Conservation (phyloP, 2,329 filamentous ascomycete genomes). For the Teratosphaeriaceae sp. region DNA sequence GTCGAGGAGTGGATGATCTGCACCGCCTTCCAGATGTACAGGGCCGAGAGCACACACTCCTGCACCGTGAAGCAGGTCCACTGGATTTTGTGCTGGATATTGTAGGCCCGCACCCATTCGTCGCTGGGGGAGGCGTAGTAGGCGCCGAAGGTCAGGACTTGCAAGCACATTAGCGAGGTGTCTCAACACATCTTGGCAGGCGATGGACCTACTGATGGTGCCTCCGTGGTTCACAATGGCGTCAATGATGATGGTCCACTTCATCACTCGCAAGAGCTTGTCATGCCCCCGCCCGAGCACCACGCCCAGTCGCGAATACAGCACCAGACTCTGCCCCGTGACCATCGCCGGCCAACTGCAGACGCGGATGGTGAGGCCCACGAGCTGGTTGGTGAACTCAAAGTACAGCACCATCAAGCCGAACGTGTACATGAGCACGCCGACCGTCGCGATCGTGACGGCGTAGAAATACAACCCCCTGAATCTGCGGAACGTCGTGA, state of each 20-base stretch:
- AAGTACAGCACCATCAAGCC: conserved; percentile 23
- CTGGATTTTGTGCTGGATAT: conserved; percentile 36
- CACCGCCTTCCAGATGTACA: conserved; percentile 18
- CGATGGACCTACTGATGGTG: conserved; percentile 29
- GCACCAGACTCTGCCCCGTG: conserved; percentile 53
- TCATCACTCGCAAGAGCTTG: conserved; percentile 40
- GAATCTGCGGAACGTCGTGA: conserved; percentile 39
- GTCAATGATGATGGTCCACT: conserved; percentile 52
- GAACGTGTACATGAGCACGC: conserved; percentile 38
- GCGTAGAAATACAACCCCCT: conserved; percentile 44
- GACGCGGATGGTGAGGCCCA: conserved; percentile 17
- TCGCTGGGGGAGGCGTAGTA: conserved; percentile 29
- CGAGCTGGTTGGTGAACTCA: conserved; percentile 1
- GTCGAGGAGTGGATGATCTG: conserved; percentile 3
- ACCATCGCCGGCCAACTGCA: conserved; percentile 52
- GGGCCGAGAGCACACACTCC: conserved; percentile 25
- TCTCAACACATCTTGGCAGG: background rate
- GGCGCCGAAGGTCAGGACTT: conserved; percentile 47
- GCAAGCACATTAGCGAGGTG: background rate
- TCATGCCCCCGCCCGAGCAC: conserved; percentile 40
- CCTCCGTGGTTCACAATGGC: conserved; percentile 46
- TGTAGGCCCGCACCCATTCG: conserved; percentile 23
- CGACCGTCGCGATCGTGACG: conserved; percentile 35
- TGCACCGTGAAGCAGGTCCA: conserved; percentile 36
- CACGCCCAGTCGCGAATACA: conserved; percentile 56